These are phyloP conservation scores for Wallacemonas sp. DNA, from an alignment of 208 protist genomes.

Conservation along the genomic window DNA sequence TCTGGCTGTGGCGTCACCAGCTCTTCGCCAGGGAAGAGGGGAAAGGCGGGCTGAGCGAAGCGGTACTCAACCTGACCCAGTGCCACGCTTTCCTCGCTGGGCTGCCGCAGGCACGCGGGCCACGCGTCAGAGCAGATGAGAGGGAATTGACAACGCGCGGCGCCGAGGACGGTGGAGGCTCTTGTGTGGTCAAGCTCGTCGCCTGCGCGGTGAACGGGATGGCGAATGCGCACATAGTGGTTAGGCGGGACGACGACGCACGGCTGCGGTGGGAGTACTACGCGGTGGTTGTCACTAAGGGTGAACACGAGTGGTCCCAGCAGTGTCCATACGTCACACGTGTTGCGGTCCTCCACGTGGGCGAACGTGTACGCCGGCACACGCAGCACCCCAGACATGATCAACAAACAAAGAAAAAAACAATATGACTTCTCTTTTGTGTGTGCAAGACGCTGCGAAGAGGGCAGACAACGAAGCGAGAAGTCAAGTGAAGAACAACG, in stretches of 20 bases:
- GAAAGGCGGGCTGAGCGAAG: slow-evolving; percentile 80
- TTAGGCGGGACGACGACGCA: slow-evolving; percentile 79
- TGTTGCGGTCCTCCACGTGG: slow-evolving; percentile 85
- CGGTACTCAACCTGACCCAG: slow-evolving; percentile 83
- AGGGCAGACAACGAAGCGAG: no score
- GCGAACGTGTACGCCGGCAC: slow-evolving; percentile 73
- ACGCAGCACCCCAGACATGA: slow-evolving; percentile 37
- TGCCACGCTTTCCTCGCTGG: background rate
- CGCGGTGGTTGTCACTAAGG: slow-evolving; percentile 62
- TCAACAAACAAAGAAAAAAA: slow-evolving; percentile 1
- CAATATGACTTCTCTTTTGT: background rate
- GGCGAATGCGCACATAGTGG: slow-evolving; percentile 86
- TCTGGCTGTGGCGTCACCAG: slow-evolving; percentile 17
- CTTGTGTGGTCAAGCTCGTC: background rate
- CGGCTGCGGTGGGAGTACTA: slow-evolving; percentile 30
- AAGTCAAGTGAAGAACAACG: background rate
- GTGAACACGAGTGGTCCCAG: slow-evolving; percentile 88
- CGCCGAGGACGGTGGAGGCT: background rate
- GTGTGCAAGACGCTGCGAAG: background rate
- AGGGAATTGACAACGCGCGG: background rate
- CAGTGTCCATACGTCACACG: slow-evolving; percentile 74
- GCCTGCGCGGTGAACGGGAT: slow-evolving; percentile 64
- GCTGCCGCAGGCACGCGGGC: background rate
- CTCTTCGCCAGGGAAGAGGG: slow-evolving; percentile 88
- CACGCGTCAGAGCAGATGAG: slow-evolving; percentile 7